phyloP scores from a whole-genome alignment of 2,329 filamentous ascomycete genomes.

The Alternaria conjuncta region DNA sequence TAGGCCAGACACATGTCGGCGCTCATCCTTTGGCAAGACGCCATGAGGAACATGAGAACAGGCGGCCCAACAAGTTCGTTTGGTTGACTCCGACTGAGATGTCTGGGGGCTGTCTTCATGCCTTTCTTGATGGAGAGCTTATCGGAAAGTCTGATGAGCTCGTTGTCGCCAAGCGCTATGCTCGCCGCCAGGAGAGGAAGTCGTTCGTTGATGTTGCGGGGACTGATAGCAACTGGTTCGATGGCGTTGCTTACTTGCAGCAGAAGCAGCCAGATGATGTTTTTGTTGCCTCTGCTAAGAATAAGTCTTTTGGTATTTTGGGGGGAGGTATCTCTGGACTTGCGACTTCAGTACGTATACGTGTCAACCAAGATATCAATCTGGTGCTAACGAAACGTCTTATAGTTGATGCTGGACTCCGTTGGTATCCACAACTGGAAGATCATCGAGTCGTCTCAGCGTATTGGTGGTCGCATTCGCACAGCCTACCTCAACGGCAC shows the following conservation, averaged over 20 bases:
- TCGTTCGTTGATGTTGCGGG: slow-evolving; percentile 55
- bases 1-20: slow-evolving; percentile 30
- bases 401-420: slow-evolving; percentile 44
- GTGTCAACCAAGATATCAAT: not conserved
- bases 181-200: slow-evolving; percentile 29
- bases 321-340: slow-evolving; percentile 69
- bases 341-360: slow-evolving; percentile 54
- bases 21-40: slow-evolving; percentile 27
- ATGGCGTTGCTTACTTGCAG: slow-evolving; percentile 64
- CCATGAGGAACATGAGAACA: slow-evolving; percentile 19
- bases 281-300: slow-evolving; percentile 60
- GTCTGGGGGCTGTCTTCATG: slow-evolving; percentile 48
- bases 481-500: slow-evolving; percentile 65
- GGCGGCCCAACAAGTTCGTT: slow-evolving; percentile 43
- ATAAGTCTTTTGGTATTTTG: slow-evolving; percentile 64
- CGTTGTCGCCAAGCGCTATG: slow-evolving; percentile 25
- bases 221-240: slow-evolving; percentile 65
- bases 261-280: slow-evolving; percentile 58
- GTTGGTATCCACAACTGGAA: slow-evolving; percentile 64
- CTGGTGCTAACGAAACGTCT: not conserved
- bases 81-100: slow-evolving; percentile 49
- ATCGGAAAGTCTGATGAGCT: slow-evolving; percentile 46
- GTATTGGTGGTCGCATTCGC: slow-evolving; percentile 67
- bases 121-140: slow-evolving; percentile 42
- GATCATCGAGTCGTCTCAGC: slow-evolving; percentile 65